Percentiles rank a stretch among this genome's conserved stretches.
Conservation (phyloP, 495 filamentous ascomycete species). For the Penicillium fimorum region DNA sequence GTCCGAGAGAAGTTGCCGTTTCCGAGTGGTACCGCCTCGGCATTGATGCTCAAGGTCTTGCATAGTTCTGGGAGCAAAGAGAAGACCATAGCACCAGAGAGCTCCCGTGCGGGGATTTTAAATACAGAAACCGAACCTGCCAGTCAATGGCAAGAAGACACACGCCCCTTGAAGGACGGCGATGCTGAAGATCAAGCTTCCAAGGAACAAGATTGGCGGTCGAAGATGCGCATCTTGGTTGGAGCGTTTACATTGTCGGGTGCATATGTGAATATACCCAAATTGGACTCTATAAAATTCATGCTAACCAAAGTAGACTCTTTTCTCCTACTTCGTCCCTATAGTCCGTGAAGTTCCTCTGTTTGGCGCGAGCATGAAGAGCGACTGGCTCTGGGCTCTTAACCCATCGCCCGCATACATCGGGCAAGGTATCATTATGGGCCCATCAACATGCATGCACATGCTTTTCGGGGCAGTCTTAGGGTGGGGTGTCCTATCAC, state of each 20-base stretch:
- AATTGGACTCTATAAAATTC: background rate
- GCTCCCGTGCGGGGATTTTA: constrained; percentile 13
- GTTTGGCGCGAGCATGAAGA: constrained; percentile 70
- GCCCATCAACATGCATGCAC: constrained; percentile 85
- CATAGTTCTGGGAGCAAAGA: constrained; percentile 59
- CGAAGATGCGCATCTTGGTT: constrained; percentile 58
- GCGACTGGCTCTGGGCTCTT: constrained; percentile 89
- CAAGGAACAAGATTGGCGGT: constrained; percentile 56
- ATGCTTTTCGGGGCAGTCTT: constrained; percentile 91
- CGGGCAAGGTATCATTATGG: constrained; percentile 78
- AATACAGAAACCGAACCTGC: constrained; percentile 19
- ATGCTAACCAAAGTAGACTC: constrained; percentile 53
- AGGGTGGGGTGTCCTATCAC: constrained; percentile 90
- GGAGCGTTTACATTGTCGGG: constrained; percentile 59
- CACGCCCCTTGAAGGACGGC: constrained; percentile 27
- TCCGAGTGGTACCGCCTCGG: constrained; percentile 91
- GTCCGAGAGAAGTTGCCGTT: constrained; percentile 90
- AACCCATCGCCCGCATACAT: constrained; percentile 95
- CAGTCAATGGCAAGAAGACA: constrained; percentile 11
- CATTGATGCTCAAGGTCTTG: constrained; percentile 84
- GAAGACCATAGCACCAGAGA: constrained; percentile 14
- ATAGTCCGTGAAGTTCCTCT: constrained; percentile 80
- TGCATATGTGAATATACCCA: constrained; percentile 41
- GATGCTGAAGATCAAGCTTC: constrained; percentile 30
- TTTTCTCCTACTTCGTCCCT: constrained; percentile 91